These are phyloP conservation scores for Diaporthe sp. DNA, from an alignment of 2,329 filamentous ascomycete genomes.

Conservation along the genomic window DNA sequence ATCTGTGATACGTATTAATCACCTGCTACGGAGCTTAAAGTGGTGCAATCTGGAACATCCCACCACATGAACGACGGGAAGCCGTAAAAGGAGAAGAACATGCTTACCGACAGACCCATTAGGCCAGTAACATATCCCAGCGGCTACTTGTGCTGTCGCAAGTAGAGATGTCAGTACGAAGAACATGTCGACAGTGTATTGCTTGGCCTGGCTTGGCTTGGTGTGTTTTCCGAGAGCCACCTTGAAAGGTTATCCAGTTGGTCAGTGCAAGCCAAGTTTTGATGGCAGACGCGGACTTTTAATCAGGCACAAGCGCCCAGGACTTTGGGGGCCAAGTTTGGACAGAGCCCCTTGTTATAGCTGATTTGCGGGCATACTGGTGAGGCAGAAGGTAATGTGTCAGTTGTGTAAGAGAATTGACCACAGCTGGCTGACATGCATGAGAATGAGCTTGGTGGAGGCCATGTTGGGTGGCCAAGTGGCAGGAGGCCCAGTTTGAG, in stretches of 20 bases:
- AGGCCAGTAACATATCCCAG: neutral
- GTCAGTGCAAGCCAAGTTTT: no score
- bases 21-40: no score
- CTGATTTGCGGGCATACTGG: neutral
- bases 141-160: neutral
- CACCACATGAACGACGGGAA: no score
- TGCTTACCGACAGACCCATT: neutral
- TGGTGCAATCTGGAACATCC: no score
- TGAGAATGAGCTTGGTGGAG: neutral
- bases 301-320: neutral
- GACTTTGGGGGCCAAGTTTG: neutral
- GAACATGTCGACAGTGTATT: neutral
- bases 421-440: neutral
- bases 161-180: neutral
- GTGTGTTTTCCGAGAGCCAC: neutral
- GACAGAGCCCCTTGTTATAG: neutral
- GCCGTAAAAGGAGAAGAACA: no score
- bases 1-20: neutral
- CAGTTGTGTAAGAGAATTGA: neutral
- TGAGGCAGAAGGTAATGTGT: neutral
- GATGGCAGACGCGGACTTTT: neutral
- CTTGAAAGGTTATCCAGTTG: neutral
- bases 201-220: neutral
- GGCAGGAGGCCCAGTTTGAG: neutral
- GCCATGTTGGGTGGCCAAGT: neutral